Base-by-base conservation (phyloP, 495 filamentous ascomycete genomes). In the Hypoxylon fragiforme region DNA sequence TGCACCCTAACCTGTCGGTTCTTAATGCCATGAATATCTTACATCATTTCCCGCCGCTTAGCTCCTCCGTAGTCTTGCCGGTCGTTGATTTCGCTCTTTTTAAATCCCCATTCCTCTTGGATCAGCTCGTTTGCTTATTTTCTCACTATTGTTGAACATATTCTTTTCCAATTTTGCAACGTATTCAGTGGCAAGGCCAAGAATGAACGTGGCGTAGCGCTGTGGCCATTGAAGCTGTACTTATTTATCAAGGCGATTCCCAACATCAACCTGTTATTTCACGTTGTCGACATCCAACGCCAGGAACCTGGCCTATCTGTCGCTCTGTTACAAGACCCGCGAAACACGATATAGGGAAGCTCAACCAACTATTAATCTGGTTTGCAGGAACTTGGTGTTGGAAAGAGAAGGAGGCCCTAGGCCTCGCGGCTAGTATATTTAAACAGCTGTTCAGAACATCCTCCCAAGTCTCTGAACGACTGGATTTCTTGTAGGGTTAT, bases 11-110 rank as follows among this genome's bases (percentile, higher is more conserved):
- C 58, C 44, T 61, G 51, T 53, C 40, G 37, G 47, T 24, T 61
- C 38, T 44, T 43, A 40, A 49, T 60, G 37, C 55, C 52, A 61
- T 55, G 48, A 51, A 51, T 46, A 56, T 62, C 58, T 56, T 51
- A 62, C 58, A 56, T 62, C 58, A 56, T 57, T 40, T 28, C 31
- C 46, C 32, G 37, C 34, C 36, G 28, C 26, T 51, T 35, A 28
- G 42, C 36, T 50, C 45, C 50, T 51, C 22, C 50, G 21, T 55
- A 24, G 2, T 48, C 36, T 50, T 37, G 22, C 39, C 26, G 34
- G 42, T 45, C 50, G 47, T 42, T 50, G 30, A 60, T 45, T 48
- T 35, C 49, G 31, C 31, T 56, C 52, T 32, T 52, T 56, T 56
- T 36, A 40, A 47, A 42, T 62, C 51, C 52, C 39, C 37, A 47